Evolutionary conservation across 148 eudicot genomes (phyloP).

Genomic region (Amaranthus hypochondriacus): DNA sequence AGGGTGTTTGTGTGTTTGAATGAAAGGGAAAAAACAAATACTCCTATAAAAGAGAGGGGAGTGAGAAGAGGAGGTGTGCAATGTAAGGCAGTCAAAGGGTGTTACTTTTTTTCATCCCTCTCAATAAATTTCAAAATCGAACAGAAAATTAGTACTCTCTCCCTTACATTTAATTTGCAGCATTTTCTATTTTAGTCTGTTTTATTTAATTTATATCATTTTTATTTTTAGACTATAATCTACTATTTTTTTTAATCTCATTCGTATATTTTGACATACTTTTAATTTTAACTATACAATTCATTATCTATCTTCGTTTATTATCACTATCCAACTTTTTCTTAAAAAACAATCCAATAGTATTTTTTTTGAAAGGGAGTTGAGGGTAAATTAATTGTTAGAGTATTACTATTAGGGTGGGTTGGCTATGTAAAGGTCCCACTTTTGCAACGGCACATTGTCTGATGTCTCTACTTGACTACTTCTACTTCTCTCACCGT

Average conservation of each 20-base stretch:
- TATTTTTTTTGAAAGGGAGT: slow-evolving; percentile 2
- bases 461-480: not conserved
- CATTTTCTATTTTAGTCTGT: no score
- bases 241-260: no score
- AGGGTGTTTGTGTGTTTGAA: slow-evolving; percentile 2
- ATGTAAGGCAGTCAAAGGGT: slow-evolving; percentile 24
- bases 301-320: no score
- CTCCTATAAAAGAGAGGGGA: not conserved
- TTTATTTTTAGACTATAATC: no score
- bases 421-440: slow-evolving; percentile 21
- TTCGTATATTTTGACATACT: no score
- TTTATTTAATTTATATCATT: no score
- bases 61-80: not conserved
- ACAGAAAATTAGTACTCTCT: slow-evolving; percentile 17
- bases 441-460: slow-evolving; percentile 43
- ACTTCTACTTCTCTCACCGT: slow-evolving; percentile 10
- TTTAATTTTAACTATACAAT: no score
- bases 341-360: no score
- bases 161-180: no score
- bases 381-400: not conserved
- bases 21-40: slow-evolving; percentile 3
- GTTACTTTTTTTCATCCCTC: slow-evolving; percentile 28
- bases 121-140: slow-evolving; percentile 49
- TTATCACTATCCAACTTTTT: no score
- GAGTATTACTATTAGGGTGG: not conserved